Evolutionary conservation across 2,329 filamentous ascomycete genomes (phyloP).

Genomic region (Fusarium compactum): DNA sequence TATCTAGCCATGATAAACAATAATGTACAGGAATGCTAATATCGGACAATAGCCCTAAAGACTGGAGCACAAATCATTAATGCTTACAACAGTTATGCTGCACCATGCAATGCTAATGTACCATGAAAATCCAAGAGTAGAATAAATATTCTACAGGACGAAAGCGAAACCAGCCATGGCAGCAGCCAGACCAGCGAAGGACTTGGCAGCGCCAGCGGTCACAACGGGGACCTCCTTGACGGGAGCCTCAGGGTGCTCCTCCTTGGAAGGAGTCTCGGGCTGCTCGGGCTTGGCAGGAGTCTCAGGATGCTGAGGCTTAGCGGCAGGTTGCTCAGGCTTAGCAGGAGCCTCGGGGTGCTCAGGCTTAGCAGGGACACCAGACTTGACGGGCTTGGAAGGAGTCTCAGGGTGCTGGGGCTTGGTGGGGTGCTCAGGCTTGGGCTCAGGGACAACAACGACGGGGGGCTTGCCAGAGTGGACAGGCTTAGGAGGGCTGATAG

Average conservation of each 20-base stretch:
- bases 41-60: background rate
- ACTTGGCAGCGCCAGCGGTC: constrained; percentile 40
- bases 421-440: constrained; percentile 7
- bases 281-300: background rate
- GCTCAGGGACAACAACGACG: constrained; percentile 16
- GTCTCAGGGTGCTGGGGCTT: constrained; percentile 1
- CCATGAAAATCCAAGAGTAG: background rate
- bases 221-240: constrained; percentile 25
- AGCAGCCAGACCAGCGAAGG: constrained; percentile 36
- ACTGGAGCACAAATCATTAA: background rate
- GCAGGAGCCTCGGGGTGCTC: background rate
- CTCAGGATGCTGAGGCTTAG: background rate
- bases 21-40: constrained; percentile 32
- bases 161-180: constrained; percentile 42
- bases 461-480: constrained; percentile 9
- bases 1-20: background rate
- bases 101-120: constrained; percentile 2
- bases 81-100: constrained; percentile 2
- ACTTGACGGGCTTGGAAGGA: background rate
- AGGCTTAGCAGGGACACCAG: background rate
- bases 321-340: background rate
- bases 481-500: constrained; percentile 21
- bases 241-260: constrained; percentile 6
- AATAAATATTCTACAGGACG: constrained; percentile 35
- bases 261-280: background rate